Evolutionary conservation across 345 rosid species (phyloP).

Genomic region (Rhizophora mangle): DNA sequence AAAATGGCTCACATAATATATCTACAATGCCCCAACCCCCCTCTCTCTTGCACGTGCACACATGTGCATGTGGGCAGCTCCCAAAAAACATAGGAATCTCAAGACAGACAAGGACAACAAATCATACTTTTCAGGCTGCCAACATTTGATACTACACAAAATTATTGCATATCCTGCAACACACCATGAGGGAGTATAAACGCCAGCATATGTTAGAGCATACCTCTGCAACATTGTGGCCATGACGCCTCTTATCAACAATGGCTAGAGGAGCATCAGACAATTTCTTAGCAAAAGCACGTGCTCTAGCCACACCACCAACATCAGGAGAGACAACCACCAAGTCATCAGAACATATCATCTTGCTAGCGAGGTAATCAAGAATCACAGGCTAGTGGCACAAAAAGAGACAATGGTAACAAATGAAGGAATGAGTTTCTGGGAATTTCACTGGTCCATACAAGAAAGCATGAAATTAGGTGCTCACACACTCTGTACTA

Average conservation of each 20-base stretch:
- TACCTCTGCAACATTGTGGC: constrained; percentile 98
- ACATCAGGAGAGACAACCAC: constrained; percentile 98
- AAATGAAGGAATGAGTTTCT: neutral
- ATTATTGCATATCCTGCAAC: neutral
- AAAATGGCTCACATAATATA: too few relatives aligned
- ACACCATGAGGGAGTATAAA: neutral
- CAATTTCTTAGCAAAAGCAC: constrained; percentile 88
- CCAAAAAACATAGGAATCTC: too few relatives aligned
- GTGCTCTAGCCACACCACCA: constrained; percentile 98
- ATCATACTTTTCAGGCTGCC: too few relatives aligned
- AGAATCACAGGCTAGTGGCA: constrained; percentile 84
- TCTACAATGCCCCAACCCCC: too few relatives aligned
- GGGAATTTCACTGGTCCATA: neutral
- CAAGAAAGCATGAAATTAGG: neutral
- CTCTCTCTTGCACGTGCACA: too few relatives aligned
- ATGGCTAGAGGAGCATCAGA: constrained; percentile 97
- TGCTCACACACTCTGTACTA: neutral
- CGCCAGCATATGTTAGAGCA: constrained; percentile 5
- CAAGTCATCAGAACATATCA: constrained; percentile 76
- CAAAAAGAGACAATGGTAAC: neutral
- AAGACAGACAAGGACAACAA: too few relatives aligned
- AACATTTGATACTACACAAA: neutral
- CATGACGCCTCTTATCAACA: constrained; percentile 96
- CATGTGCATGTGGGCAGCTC: too few relatives aligned
- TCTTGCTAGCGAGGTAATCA: constrained; percentile 94